Evolutionary conservation across 1,284 basidiomycete genomes (phyloP), one percentile per base, ranked within the genome.

Genomic region (Leccinum subrobustum): DNA sequence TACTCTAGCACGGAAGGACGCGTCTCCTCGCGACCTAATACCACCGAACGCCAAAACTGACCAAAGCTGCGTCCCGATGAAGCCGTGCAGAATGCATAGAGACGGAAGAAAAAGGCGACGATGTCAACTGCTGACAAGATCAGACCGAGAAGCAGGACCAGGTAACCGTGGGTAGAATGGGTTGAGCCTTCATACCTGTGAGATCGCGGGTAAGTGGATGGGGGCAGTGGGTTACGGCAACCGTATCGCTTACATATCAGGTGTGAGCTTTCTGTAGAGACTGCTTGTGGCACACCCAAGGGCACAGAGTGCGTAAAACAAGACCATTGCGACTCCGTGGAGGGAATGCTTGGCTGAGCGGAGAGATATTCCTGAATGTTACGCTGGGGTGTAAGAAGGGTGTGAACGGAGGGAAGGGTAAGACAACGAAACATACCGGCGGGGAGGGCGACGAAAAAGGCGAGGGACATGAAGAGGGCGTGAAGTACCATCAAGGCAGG

Each of bases 361-460:
- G 65, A 94, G 78, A 3, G 86, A 83, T 65, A 94, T 91, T 33
- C 83, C 92, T 93, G 70, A 53, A 35, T 16, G 54, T 48, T 18
- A 50, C 27, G 39, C 5, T 59, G 16, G 11, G 9, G 55, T 47
- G 53, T 53, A 53, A 58, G 27, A n/a, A 11, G 25, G 18, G 50
- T 16, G 47, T 20, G 51, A 56, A 39, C 2, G 18, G 14, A 53
- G 53, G 18, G 39, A 50, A 37, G 56, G 52, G 29, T 27, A 23
- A 12, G 54, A 35, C 52, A 23, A 48, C 6, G 59, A 60, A 55
- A 69, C 81, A 69, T 71, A 93, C 92, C 86, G 56, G 85, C 78
- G 16, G 92, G 92, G 20, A 93, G 80, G 18, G 86, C 83, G 12
- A 86, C 80, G 67, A 93, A 92, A 74, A 92, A 93, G 8, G 91